Evolutionary conservation across 441 rosid species (phyloP).

Genomic region (Pelargonium myrrhifolium): DNA sequence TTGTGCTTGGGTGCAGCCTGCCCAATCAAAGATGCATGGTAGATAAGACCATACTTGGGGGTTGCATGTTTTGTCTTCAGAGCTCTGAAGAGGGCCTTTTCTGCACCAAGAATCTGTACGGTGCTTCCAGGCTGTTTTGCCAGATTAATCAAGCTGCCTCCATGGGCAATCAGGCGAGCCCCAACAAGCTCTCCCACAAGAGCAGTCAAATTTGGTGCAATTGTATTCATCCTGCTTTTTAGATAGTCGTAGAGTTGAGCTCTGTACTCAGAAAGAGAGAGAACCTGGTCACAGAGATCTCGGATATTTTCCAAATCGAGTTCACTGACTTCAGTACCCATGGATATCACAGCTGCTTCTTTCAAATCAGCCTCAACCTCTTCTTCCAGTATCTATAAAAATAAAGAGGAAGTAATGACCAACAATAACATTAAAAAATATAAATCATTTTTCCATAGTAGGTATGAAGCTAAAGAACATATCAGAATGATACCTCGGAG

Average conservation of each 20-base stretch:
- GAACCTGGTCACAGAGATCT: conserved; percentile 83
- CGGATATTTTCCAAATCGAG: conserved; percentile 64
- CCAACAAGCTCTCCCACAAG: conserved; percentile 96
- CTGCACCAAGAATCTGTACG: conserved; percentile 89
- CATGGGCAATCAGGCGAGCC: conserved; percentile 87
- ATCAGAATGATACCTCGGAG: conserved; percentile 49
- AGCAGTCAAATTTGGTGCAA: conserved; percentile 89
- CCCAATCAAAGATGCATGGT: conserved; percentile 86
- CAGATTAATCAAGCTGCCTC: conserved; percentile 84
- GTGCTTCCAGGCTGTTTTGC: conserved; percentile 96
- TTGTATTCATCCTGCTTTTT: conserved; percentile 81
- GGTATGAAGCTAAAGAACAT: background rate
- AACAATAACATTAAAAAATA: background rate
- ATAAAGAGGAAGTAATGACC: background rate
- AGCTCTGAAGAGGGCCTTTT: conserved; percentile 90
- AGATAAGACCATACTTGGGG: conserved; percentile 78
- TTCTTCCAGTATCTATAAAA: conserved; percentile 49
- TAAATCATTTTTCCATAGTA: background rate
- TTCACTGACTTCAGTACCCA: conserved; percentile 91
- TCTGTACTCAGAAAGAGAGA: conserved; percentile 81
- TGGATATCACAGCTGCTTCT: conserved; percentile 80
- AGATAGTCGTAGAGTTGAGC: conserved; percentile 82
- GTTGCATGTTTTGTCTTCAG: conserved; percentile 88
- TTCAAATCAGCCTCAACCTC: conserved; percentile 73
- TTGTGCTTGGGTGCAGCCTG: conserved; percentile 80